Evolutionary conservation across 2,329 filamentous ascomycete genomes (phyloP), one percentile per base, ranked within the genome.

Genomic region (Hypoxylon sp.): DNA sequence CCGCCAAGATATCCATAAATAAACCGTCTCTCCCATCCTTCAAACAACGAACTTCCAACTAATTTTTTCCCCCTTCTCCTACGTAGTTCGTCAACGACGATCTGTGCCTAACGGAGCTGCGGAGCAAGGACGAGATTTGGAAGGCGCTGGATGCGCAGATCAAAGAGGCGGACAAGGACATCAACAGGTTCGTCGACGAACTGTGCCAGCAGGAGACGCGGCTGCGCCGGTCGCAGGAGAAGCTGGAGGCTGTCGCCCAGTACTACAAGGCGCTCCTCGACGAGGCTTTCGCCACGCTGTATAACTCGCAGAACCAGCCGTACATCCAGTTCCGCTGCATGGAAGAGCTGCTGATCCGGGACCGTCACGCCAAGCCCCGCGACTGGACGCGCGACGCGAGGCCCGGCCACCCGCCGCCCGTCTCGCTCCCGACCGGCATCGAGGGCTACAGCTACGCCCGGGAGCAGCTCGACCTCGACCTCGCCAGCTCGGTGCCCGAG

Each of bases 21-120:
- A 23, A 40, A 33, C 29, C n/a, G n/a, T 31, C 11, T n/a, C 29
- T n/a, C 21, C 8, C 29, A 13, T 13, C 38, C n/a, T n/a, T n/a
- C n/a, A n/a, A n/a, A n/a, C n/a, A n/a, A n/a, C n/a, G n/a, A n/a
- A n/a, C n/a, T n/a, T n/a, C n/a, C n/a, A n/a, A n/a, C n/a, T n/a
- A n/a, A n/a, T n/a, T n/a, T n/a, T n/a, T n/a, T n/a, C n/a, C n/a
- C n/a, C n/a, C n/a, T n/a, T n/a, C 21, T 7, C 26, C 20, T 24
- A 5, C 4, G n/a, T 31, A 62, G 60, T 62, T 62, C 37, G 55
- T 62, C 8, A 45, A 54, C 41, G 60, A 62, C 41, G 6, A 62
- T 27, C 55, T 62, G 8, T 47, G 40, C n/a, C 45, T 62, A 10
- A 48, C 33, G 10, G 40, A 59, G 33, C 35, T 59, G 20, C 18